Evolutionary conservation across 495 filamentous ascomycete species (phyloP).

Genomic region (Parmelia sp.): DNA sequence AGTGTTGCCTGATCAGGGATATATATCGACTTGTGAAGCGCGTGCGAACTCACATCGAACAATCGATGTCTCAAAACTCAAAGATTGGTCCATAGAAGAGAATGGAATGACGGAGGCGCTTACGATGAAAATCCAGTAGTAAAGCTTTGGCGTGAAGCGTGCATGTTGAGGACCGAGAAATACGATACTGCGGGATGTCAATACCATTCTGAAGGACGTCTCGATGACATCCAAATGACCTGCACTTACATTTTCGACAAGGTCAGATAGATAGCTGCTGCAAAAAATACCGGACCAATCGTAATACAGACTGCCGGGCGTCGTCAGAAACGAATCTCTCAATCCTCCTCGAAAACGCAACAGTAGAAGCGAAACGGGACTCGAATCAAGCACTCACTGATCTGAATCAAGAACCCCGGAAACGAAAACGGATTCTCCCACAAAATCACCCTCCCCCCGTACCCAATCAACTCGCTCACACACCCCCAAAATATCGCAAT

Average conservation of each 20-base stretch:
- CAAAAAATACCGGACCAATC: constrained; percentile 50
- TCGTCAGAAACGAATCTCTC: background rate
- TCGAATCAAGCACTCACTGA: constrained; percentile 28
- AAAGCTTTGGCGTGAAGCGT: constrained; percentile 46
- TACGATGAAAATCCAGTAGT: constrained; percentile 48
- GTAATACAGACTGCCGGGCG: constrained; percentile 39
- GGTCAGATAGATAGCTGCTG: constrained; percentile 56
- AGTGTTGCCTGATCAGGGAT: background rate
- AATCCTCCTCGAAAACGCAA: background rate
- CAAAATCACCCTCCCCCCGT: constrained; percentile 43
- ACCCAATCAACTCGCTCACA: constrained; percentile 41
- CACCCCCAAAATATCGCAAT: constrained; percentile 30
- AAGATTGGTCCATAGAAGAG: background rate
- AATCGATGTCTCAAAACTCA: background rate
- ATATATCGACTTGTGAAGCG: background rate
- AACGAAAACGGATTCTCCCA: constrained; percentile 44
- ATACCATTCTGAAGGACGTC: background rate
- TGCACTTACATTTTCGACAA: constrained; percentile 35
- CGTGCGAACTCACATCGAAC: background rate
- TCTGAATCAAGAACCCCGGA: constrained; percentile 45
- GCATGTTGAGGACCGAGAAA: constrained; percentile 44
- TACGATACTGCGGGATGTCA: constrained; percentile 32
- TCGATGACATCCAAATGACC: background rate
- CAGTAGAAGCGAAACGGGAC: background rate
- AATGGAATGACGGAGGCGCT: background rate